Evolutionary conservation across 352 stramenopile genomes (phyloP), one percentile per base, ranked within the genome.

Genomic region (Globisporangium emineosum): DNA sequence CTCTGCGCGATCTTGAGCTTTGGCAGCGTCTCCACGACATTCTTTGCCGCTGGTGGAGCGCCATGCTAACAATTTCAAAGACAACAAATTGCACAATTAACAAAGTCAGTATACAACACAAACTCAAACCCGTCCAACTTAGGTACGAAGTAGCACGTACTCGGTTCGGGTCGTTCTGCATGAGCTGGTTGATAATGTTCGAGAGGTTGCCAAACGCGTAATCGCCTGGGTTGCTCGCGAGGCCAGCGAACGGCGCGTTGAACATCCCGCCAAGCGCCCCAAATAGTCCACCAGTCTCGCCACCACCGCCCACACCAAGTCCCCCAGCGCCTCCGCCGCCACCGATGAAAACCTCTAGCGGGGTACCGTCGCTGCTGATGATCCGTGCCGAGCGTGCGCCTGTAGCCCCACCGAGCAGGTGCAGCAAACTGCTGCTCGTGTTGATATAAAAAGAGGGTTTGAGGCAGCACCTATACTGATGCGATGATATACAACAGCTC

Each of bases 141-240:
- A 2, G 49, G 47, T 6, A 15, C 42, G 23, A 1, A 29, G 7
- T 4, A 15, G 5, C 3, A 69, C 78, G 65, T 81, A 94, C 87
- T 67, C 87, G 75, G 63, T 93, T 96, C 8, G 85, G 74, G 35
- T 96, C 87, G 68, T 94, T 93, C 57, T 93, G 85, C 87, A 96
- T 96, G 21, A 96, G 78, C 62, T 96, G 87, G 64, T 94, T 94
- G 58, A 96, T 94, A 27, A 96, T 74, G 51, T 73, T 92, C 17
- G 86, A 79, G 65, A 94, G 84, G 54, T 89, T 93, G 32, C 87
- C 87, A 62, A 96, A 90, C 4, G 85, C 87, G 51, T 96, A 96
- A 69, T 96, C 87, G 1, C 87, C 85, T 9, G 83, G 67, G 45
- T 91, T 90, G 47, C 81, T 77, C 17, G 77, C 72, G 37, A 45